Evolutionary conservation across 306 rosid species (phyloP).

Genomic region (Biancaea sappan): DNA sequence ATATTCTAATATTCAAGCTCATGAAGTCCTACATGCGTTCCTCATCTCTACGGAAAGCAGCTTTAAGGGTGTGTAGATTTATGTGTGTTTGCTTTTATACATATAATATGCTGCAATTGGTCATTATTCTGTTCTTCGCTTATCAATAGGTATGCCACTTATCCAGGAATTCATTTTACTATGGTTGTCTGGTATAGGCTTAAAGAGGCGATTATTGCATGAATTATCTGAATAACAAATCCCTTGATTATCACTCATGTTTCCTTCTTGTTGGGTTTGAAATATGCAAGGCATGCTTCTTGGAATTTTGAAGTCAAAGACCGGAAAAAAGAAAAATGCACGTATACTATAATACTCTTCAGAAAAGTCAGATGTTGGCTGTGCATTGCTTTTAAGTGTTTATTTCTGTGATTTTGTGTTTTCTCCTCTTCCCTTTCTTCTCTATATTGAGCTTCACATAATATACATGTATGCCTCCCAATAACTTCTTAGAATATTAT

Average conservation of each 20-base stretch:
- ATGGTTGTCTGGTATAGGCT: background rate
- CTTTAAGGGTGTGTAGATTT: constrained; percentile 75
- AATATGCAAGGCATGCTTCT: constrained; percentile 13
- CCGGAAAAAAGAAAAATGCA: background rate
- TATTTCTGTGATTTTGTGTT: background rate
- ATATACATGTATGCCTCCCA: constrained; percentile 8
- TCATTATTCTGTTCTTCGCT: background rate
- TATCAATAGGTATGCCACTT: constrained; percentile 11
- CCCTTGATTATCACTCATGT: constrained; percentile 6
- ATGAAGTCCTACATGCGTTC: constrained; percentile 89
- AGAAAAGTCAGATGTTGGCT: background rate
- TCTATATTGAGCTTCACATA: background rate
- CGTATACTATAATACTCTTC: constrained; percentile 6
- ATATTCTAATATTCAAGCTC: constrained; percentile 80
- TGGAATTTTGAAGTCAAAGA: constrained; percentile 17
- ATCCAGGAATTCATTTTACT: background rate
- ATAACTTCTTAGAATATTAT: constrained; percentile 17
- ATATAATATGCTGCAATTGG: constrained; percentile 15
- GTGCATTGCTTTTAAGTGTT: background rate
- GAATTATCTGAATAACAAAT: constrained; percentile 9
- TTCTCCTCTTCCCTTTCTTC: background rate
- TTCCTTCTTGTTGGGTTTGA: constrained; percentile 12
- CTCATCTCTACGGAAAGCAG: constrained; percentile 84
- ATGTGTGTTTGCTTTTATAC: background rate
- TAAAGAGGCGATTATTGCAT: background rate